Evolutionary conservation across 2,329 filamentous ascomycete species (phyloP), one percentile per base, ranked within the genome.

Genomic region (Colletotrichum chlorophyti): DNA sequence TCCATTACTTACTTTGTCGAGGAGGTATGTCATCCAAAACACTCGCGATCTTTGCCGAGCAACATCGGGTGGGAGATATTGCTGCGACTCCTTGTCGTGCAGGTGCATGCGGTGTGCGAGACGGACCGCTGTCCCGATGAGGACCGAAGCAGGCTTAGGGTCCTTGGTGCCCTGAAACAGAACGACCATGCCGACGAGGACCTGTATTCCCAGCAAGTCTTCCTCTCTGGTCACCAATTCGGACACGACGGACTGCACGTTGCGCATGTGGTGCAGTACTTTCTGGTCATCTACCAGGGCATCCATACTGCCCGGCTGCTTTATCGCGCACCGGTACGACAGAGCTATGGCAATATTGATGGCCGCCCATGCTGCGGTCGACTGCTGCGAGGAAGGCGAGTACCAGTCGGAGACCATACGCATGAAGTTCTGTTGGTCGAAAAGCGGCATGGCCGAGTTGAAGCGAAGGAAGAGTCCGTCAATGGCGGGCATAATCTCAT

Each of bases 1-100:
- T 5, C 12, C 19, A 19, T 2, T 2, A 12, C 50, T 40, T 49
- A 76, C 74, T 65, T 77, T 78, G 50, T 78, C 76, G 5, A 77
- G 63, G 4, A 64, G 64, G 32, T 78, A 78, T 3, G 73, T 72
- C 7, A 77, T 69, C 76, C 75, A 78, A 38, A 78, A 78, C 2
- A 78, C 66, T 0, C 74, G 66, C 3, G 66, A 66, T 23, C 75
- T 64, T 26, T 76, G 73, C n/a, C 69, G 65, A 2, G 66, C 67
- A 4, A 75, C 69, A 0, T 70, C 69, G 0, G 67, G 61, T 0
- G 71, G 47, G 11, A 70, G 70, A 0, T 55, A 51, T 10, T 64
- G 54, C 1, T 64, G 53, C 0, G 67, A 58, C 1, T 66, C 58
- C 15, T 69, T 68, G 1, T 71, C 66, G 24, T 79, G 73, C 6